Evolutionary conservation across 345 rosid genomes (phyloP), one percentile per base, ranked within the genome.

Genomic region (Noccaea bulbosa): DNA sequence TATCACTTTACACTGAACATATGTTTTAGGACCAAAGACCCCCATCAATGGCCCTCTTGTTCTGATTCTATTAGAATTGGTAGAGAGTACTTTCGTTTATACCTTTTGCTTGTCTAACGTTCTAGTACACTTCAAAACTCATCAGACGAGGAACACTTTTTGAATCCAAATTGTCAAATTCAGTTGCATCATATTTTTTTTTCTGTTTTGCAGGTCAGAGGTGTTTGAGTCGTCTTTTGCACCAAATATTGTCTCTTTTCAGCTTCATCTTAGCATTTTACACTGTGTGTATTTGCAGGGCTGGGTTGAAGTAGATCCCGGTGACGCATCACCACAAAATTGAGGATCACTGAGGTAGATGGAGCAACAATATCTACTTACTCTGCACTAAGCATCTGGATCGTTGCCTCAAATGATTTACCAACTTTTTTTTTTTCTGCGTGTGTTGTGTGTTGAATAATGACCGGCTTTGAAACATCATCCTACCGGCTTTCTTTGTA

Each of bases 231-330:
- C 51, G 4, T 34, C 53, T 32, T 32, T 58, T 58, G 61, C 62
- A 40, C 9, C 52, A 74, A 51, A 15, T 58, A 39, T 58, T 59
- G 33, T n/a, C 57, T 44, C 43, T 35, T 74, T 57, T 58, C 24
- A 33, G 41, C n/a, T 49, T 50, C 77, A 66, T 57, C 72, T 57
- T 49, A 49, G 54, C 54, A 50, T 66, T 66, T 66, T 66, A 66
- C 60, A 56, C 54, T 33, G 4, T 24, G 7, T 73, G 39, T 66
- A 20, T 43, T 74, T 74, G 47, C 67, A 74, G 73, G 78, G 14
- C 15, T 74, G 38, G 41, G 56, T 11, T 14, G 4, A 51, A 6
- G 15, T 74, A 43, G 32, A 58, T 3, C 46, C 0, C 4, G 7
- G 33, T 54, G 66, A 57, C 4, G 59, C 14, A 48, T 4, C 12